phyloP scores from a whole-genome alignment of 495 filamentous ascomycete genomes.

The Bathelium albidoporum region DNA sequence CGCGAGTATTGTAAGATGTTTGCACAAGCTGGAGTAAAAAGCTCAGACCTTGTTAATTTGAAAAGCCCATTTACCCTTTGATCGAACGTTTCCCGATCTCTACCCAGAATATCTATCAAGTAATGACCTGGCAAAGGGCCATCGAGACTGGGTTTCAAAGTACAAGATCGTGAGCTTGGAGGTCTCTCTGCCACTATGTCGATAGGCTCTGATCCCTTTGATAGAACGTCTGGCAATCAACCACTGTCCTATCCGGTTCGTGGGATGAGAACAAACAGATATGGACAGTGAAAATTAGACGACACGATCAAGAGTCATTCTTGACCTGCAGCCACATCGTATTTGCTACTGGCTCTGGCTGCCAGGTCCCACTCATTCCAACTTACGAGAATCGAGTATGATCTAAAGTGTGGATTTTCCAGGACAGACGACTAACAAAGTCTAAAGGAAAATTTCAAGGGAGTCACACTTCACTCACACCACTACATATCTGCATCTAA shows the following conservation, averaged over 20 bases:
- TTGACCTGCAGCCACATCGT: slow-evolving; percentile 24
- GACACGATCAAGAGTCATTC: slow-evolving; percentile 6
- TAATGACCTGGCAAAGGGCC: slow-evolving; percentile 29
- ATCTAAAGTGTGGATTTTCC: neutral
- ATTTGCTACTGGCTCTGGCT: slow-evolving; percentile 28
- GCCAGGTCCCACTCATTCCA: slow-evolving; percentile 26
- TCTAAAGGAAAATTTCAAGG: slow-evolving; percentile 20
- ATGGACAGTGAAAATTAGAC: slow-evolving; percentile 26
- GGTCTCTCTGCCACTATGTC: neutral
- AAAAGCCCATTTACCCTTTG: slow-evolving; percentile 25
- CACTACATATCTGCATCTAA: slow-evolving; percentile 24
- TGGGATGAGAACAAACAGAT: slow-evolving; percentile 20
- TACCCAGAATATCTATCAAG: slow-evolving; percentile 31
- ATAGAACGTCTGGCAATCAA: slow-evolving; percentile 25
- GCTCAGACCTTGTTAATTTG: neutral
- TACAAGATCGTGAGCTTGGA: slow-evolving; percentile 28
- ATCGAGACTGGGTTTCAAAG: slow-evolving; percentile 27
- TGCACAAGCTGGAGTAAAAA: too few species aligned
- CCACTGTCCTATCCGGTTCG: slow-evolving; percentile 22
- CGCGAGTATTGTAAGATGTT: slow-evolving; percentile 20
- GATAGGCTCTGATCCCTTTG: neutral
- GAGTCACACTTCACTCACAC: slow-evolving; percentile 30
- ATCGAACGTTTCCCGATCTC: slow-evolving; percentile 25
- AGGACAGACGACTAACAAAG: neutral
- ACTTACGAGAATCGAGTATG: slow-evolving; percentile 21